Evolutionary conservation across 257 asterid genomes (phyloP).

Genomic region (Solanum medicagineum): DNA sequence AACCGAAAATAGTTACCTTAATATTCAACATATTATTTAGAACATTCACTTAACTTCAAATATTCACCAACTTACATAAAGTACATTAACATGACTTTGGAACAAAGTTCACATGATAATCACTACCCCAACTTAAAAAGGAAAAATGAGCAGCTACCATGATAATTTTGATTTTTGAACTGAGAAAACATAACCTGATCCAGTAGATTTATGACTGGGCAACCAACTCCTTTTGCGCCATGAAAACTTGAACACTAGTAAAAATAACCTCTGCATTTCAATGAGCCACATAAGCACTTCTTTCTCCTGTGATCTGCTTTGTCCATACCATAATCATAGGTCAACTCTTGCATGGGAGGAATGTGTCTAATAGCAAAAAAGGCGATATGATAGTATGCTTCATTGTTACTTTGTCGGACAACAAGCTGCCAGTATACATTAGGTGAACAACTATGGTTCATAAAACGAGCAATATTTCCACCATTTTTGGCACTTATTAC

Average conservation of each 20-base stretch:
- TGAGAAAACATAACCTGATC: background rate
- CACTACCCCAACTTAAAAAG: background rate
- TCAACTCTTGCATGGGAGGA: conserved; percentile 94
- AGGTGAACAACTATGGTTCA: conserved; percentile 93
- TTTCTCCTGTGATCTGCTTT: conserved; percentile 43
- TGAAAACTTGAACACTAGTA: conserved; percentile 16
- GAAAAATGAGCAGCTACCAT: background rate
- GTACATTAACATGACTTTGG: background rate
- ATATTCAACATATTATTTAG: background rate
- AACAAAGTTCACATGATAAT: background rate
- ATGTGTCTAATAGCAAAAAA: conserved; percentile 76
- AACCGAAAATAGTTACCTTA: background rate
- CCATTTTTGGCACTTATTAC: conserved; percentile 47
- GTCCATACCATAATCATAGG: conserved; percentile 71
- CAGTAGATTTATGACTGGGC: background rate
- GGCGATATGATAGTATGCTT: conserved; percentile 56
- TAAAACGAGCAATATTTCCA: conserved; percentile 85
- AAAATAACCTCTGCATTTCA: conserved; percentile 71
- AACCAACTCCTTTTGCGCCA: background rate
- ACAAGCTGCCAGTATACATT: conserved; percentile 79
- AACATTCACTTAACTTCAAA: background rate
- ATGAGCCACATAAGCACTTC: conserved; percentile 66
- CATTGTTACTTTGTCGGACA: conserved; percentile 53
- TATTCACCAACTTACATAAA: background rate
- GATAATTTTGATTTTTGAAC: background rate